A percentile compares a stretch with the other conserved stretches of the same genome.
These are phyloP conservation scores for Pezicula radicicola DNA, from an alignment of 2,329 filamentous ascomycete species.

Conservation along the genomic window DNA sequence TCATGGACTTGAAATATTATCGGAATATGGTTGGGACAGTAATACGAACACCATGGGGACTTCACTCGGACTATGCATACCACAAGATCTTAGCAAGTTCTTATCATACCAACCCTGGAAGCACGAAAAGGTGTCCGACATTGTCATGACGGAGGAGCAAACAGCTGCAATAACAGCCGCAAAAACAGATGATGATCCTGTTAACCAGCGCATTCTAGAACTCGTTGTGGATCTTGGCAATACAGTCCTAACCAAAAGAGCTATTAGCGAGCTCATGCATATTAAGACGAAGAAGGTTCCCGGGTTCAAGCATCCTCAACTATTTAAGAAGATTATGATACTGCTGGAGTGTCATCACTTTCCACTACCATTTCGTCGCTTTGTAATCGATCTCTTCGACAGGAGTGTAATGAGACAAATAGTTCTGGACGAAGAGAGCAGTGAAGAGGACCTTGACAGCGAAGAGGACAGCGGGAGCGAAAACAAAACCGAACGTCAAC, in stretches of 20 bases:
- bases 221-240: slow-evolving; percentile 88
- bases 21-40: slow-evolving; percentile 89
- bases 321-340: slow-evolving; percentile 84
- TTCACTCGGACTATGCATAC: slow-evolving; percentile 85
- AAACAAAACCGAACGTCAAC: slow-evolving; percentile 49
- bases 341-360: slow-evolving; percentile 89
- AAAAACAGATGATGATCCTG: slow-evolving; percentile 53
- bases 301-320: slow-evolving; percentile 69
- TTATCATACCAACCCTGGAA: slow-evolving; percentile 68
- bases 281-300: slow-evolving; percentile 73
- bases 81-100: slow-evolving; percentile 71
- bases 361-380: slow-evolving; percentile 78
- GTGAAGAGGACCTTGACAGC: slow-evolving; percentile 23
- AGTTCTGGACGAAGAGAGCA: slow-evolving; percentile 65
- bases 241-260: slow-evolving; percentile 86
- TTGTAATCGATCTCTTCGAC: slow-evolving; percentile 93
- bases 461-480: slow-evolving; percentile 33
- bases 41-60: slow-evolving; percentile 80
- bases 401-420: slow-evolving; percentile 82
- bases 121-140: slow-evolving; percentile 26
- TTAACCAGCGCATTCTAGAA: slow-evolving; percentile 74
- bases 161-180: slow-evolving; percentile 43
- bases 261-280: slow-evolving; percentile 76
- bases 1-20: slow-evolving; percentile 88
- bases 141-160: slow-evolving; percentile 37